Base-by-base conservation (phyloP, 768 basidiomycete species). In the Pisolithus sp. region DNA sequence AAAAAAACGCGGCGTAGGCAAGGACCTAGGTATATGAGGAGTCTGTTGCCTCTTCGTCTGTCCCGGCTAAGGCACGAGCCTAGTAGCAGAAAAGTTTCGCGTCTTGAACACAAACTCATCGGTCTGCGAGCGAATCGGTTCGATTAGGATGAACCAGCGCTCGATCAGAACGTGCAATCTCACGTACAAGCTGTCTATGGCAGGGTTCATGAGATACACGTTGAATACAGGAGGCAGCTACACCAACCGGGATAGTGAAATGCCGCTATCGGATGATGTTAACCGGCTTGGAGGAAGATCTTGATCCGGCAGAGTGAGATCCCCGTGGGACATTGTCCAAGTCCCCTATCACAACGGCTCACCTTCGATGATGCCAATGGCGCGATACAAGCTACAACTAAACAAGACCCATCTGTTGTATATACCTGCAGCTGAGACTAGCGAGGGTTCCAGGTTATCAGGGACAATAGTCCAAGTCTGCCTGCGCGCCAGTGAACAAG, bases 351-450 rank as follows among this genome's bases (percentile, higher is more conserved):
- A 26, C 26, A 26, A n/a, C 18, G 5, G 9, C 23, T 21, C 10
- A 21, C 41, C 20, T 23, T 21, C 20, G 15, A 42, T 8, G 12
- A 21, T 42, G 41, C 10, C 41, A 24, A 18, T 24, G 20, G 41
- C 52, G 23, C 30, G 34, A 20, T 61, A 62, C 53, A 17, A 41
- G 36, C 40, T 66, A 12, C 49, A 52, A 12, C 13, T 61, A 15
- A 55, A 67, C 12, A 61, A 57, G 45, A 66, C 64, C 13, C 61
- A 55, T 20, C 34, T 66, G 15, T 57, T 66, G 36, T 65, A 63
- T 48, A 44, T 65, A 4, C 64, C 62, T 17, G 6, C 46, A 12
- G 36, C 49, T 43, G 31, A 20, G 4, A 41, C 20, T 18, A 34
- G 37, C 46, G 42, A 17, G 20, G 38, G 44, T 24, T 34, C 26